Base-by-base conservation (phyloP, 192 early-diverging fungal genomes). In the Umbelopsis sp. region DNA sequence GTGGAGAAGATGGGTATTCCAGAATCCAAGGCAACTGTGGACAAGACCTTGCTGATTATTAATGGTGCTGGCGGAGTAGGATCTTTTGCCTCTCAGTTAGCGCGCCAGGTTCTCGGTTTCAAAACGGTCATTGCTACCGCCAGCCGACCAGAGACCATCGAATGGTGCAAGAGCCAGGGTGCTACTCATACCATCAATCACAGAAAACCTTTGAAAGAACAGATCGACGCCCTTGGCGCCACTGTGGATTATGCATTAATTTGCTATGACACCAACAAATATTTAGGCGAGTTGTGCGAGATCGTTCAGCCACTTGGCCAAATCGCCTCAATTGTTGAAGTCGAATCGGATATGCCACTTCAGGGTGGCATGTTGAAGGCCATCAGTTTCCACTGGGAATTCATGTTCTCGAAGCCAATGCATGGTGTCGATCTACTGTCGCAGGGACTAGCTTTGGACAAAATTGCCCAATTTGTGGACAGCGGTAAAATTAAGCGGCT, bases 111-210 rank as follows among this genome's bases (percentile, higher is more conserved):
- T 21, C 20, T 69, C 4, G 33, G 33, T 9, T 12, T 69, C 0
- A 23, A n/a, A 12, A 69, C 20, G 22, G 49, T 69, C 3, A 69
- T 69, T 44, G 22, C 47, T 4, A 69, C 68, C 10, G 68, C 68
- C 4, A 49, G 46, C n/a, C 47, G 68, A 37, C 48, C 48, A 1
- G 68, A 69, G 37, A 69, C 68, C 0, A 69, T 69, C 25, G 37
- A 49, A 33, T 69, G 68, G 68, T 46, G 35, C 45, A 22, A 49
- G 22, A 23, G 10, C 33, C 68, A 69, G 12, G 68, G 68, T 15
- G 68, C 68, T 13, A 69, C 68, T 6, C 68, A 69, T 33, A 69
- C 50, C 10, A 69, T 69, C 49, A 69, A 69, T 30, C 68, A 69
- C 18, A 21, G 49, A 44, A 49, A 66, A 15, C 45, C 65, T 1